These are phyloP conservation scores for Nitzschia sp. DNA, from an alignment of 108 stramenopile genomes.

Conservation along the genomic window DNA sequence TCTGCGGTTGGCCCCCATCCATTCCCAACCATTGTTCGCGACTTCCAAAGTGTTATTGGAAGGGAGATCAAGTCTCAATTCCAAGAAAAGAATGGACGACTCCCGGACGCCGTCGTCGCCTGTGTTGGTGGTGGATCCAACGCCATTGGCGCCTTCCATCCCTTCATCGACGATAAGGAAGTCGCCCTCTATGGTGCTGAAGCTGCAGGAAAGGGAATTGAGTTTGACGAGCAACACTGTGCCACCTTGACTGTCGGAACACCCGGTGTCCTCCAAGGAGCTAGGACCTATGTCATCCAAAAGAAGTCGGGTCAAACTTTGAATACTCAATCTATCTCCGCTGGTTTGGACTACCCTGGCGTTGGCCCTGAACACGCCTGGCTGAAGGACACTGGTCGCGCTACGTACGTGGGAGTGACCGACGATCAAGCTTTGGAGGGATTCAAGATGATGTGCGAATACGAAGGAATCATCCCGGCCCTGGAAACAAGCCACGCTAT, in stretches of 20 bases:
- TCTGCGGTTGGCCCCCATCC: slow-evolving; percentile 97
- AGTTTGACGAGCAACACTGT: slow-evolving; percentile 78
- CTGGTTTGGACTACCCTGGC: slow-evolving; percentile 97
- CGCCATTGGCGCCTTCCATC: slow-evolving; percentile 95
- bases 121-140: slow-evolving; percentile 98
- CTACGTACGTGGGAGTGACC: slow-evolving; percentile 87
- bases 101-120: slow-evolving; percentile 93
- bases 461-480: slow-evolving; percentile 97
- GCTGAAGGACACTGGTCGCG: slow-evolving; percentile 90
- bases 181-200: slow-evolving; percentile 94
- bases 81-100: slow-evolving; percentile 83
- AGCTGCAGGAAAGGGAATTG: slow-evolving; percentile 90
- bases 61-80: slow-evolving; percentile 84
- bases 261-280: slow-evolving; percentile 95
- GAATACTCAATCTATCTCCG: slow-evolving; percentile 92
- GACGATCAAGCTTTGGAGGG: slow-evolving; percentile 93
- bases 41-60: slow-evolving; percentile 94
- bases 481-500: slow-evolving; percentile 94
- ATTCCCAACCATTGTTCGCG: slow-evolving; percentile 96
- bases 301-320: slow-evolving; percentile 87
- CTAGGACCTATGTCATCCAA: slow-evolving; percentile 91
- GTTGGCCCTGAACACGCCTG: slow-evolving; percentile 96
- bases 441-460: slow-evolving; percentile 86
- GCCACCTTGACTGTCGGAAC: slow-evolving; percentile 92
- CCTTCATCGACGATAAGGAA: slow-evolving; percentile 81